A percentile compares a stretch with the other conserved stretches of the same genome.
Conservation (phyloP, 768 basidiomycete genomes). For the Lyophyllum shimeji region DNA sequence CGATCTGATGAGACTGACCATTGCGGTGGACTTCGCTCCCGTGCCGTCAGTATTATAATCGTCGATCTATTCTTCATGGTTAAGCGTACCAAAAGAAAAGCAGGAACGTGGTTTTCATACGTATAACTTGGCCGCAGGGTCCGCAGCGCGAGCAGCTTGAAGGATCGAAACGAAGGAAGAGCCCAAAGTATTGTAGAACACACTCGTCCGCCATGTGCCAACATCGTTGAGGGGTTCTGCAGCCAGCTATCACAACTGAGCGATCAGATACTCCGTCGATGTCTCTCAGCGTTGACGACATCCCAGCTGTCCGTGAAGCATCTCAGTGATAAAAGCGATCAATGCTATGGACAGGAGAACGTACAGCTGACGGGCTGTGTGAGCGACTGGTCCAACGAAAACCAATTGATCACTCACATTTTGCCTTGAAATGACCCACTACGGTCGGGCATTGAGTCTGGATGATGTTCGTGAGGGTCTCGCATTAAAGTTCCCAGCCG, state of each 20-base stretch:
- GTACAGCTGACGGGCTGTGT: conserved; percentile 28
- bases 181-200: conserved; percentile 55
- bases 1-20: conserved; percentile 50
- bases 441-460: conserved; percentile 47
- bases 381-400: not conserved
- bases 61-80: conserved; percentile 26
- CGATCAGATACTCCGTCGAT: not conserved
- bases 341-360: conserved; percentile 25
- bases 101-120: conserved; percentile 23
- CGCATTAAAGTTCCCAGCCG: conserved; percentile 39
- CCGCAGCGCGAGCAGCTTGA: conserved; percentile 50
- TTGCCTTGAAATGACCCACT: conserved; percentile 54
- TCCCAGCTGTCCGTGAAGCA: conserved; percentile 36
- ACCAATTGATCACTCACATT: conserved; percentile 30
- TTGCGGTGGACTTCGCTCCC: conserved; percentile 54
- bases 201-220: conserved; percentile 51
- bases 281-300: conserved; percentile 37
- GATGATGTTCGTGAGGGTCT: conserved; percentile 44
- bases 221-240: conserved; percentile 61
- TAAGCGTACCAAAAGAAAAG: not conserved
- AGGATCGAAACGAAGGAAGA: conserved; percentile 49
- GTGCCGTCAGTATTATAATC: conserved; percentile 43
- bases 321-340: not conserved
- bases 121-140: conserved; percentile 57
- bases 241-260: not conserved